phyloP scores from a whole-genome alignment of 345 rosid genomes.

The Eucalyptus fibrosa region DNA sequence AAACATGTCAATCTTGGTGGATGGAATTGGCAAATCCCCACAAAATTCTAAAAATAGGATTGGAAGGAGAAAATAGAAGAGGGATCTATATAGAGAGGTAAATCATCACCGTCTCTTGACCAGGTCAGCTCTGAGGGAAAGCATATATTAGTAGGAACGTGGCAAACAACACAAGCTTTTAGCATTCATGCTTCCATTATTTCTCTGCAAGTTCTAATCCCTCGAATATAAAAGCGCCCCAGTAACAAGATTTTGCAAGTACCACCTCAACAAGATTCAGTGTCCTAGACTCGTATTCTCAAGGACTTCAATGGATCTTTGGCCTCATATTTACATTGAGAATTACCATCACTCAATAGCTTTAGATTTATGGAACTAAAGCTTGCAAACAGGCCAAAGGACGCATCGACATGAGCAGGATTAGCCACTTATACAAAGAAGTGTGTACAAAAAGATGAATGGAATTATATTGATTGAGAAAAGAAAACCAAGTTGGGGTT shows the following conservation, averaged over 20 bases:
- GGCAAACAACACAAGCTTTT: neutral
- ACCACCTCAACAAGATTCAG: neutral
- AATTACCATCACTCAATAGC: neutral
- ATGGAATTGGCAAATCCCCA: neutral
- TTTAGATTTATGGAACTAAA: neutral
- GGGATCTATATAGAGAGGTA: neutral
- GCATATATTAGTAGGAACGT: neutral
- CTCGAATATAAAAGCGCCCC: neutral
- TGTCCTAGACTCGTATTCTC: neutral
- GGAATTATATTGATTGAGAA: neutral
- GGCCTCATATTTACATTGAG: neutral
- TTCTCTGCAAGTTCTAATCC: neutral
- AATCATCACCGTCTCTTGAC: neutral
- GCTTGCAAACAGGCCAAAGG: neutral
- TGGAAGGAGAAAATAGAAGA: neutral
- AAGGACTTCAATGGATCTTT: neutral
- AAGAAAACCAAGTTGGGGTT: neutral
- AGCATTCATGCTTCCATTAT: neutral
- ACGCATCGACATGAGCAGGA: neutral
- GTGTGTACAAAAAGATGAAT: neutral
- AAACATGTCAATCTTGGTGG: neutral
- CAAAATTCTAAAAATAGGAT: neutral
- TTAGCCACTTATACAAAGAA: neutral
- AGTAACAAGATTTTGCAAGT: neutral
- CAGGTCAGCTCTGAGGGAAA: neutral